Percentiles rank a stretch among this genome's conserved stretches.
phyloP scores from a whole-genome alignment of 441 rosid genomes.

The Hura crepitans region DNA sequence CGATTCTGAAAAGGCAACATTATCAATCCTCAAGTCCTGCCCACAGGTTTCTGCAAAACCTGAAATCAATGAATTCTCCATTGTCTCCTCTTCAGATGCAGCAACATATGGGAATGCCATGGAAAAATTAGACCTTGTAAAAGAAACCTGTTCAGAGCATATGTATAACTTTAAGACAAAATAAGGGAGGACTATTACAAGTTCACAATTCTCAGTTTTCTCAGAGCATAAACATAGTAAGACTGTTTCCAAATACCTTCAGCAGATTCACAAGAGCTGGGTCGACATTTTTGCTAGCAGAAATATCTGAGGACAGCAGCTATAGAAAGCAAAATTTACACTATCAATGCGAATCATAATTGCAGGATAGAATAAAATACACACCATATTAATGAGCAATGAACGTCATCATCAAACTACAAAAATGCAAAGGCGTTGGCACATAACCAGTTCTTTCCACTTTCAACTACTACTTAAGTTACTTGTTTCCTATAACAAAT shows the following conservation, averaged over 20 bases:
- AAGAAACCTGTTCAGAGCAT: constrained; percentile 47
- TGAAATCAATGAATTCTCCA: constrained; percentile 64
- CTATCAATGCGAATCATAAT: constrained; percentile 16
- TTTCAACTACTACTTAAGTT: not conserved
- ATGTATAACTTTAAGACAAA: constrained; percentile 7
- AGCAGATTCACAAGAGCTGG: constrained; percentile 59
- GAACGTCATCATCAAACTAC: constrained; percentile 1
- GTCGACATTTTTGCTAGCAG: constrained; percentile 46
- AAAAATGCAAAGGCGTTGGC: not conserved
- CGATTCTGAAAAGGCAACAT: constrained; percentile 65
- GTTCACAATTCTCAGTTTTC: not conserved
- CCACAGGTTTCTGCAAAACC: constrained; percentile 67
- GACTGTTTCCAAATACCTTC: constrained; percentile 40
- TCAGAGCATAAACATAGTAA: not conserved
- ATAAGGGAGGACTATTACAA: not conserved
- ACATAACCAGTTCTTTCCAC: not conserved
- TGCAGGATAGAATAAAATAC: constrained; percentile 13
- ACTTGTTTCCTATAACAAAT: not conserved
- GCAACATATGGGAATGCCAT: constrained; percentile 86
- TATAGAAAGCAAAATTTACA: constrained; percentile 28
- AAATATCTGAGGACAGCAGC: constrained; percentile 71
- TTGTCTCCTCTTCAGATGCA: constrained; percentile 57
- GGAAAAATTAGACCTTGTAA: constrained; percentile 66
- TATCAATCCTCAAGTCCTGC: constrained; percentile 36
- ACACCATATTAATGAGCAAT: not conserved